Evolutionary conservation across 768 basidiomycete species (phyloP), one percentile per base, ranked within the genome.

Genomic region (Pisolithus marmoratus): DNA sequence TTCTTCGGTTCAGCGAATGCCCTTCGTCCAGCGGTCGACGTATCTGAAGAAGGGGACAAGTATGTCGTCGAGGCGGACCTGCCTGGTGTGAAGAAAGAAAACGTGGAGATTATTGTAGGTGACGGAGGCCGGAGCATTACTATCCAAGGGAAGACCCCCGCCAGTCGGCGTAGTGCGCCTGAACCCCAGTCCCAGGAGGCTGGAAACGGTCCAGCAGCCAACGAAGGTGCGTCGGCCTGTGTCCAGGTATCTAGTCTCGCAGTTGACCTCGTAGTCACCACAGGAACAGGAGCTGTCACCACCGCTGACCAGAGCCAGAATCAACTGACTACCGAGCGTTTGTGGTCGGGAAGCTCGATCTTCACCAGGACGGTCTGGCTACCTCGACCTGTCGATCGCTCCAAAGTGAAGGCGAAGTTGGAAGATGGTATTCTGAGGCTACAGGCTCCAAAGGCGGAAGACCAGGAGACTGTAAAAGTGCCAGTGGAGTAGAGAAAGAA

Each of bases 21-120:
- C 8, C 26, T 72, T 38, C 72, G 77, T 26, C 85, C 87, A 15
- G 79, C 83, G 0, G 72, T 90, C 6, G 87, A 91, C 56, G 65
- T 90, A 8, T 72, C 75, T 3, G 88, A 91, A 57, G 77, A 83
- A 52, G 80, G 76, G 1, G 74, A 82, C 63, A 71, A 74, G 38
- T 90, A 85, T 57, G 55, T 87, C 48, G 70, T 91, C 38, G 84
- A 90, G 60, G 86, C 87, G 2, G 89, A 91, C 60, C 60, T 91
- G 24, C 89, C 88, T 20, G 87, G 88, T 1, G 81, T 90, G 24
- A 83, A 80, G 64, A 88, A 84, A 71, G 87, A 90, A 58, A 82
- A 89, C 59, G 63, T 90, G 8, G 78, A 87, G 50, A 76, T 90
- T 47, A 76, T 80, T 8, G 72, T 90, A 52, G 85, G 85, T 8